Percentiles rank a stretch among this genome's conserved stretches.
Conservation (phyloP, 2,329 filamentous ascomycete genomes). For the Penicillium capsulatum region DNA sequence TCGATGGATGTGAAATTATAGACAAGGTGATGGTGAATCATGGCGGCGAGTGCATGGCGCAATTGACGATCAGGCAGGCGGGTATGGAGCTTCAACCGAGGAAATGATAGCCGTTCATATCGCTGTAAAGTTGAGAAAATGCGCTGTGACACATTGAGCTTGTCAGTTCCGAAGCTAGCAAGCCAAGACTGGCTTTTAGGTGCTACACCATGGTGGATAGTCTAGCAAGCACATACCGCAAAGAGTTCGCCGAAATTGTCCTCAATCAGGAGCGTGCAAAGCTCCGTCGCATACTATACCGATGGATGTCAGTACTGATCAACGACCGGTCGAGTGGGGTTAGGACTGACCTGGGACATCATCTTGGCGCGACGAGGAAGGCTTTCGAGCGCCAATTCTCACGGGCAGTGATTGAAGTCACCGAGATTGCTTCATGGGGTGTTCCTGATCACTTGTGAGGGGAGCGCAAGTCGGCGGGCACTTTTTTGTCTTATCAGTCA, state of each 20-base stretch:
- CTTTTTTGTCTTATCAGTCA: constrained; percentile 29
- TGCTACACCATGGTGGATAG: background rate
- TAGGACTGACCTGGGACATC: constrained; percentile 54
- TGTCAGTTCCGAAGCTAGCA: constrained; percentile 5
- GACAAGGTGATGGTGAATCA: constrained; percentile 84
- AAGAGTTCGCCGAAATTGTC: constrained; percentile 89
- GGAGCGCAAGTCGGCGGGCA: constrained; percentile 7
- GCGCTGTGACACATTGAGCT: constrained; percentile 53
- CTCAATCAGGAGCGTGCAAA: constrained; percentile 83
- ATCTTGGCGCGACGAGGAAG: constrained; percentile 63
- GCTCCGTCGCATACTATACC: constrained; percentile 67
- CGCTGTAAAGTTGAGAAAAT: constrained; percentile 76
- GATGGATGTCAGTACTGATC: constrained; percentile 22
- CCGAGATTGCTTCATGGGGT: constrained; percentile 43
- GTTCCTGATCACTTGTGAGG: background rate
- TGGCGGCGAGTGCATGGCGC: constrained; percentile 73
- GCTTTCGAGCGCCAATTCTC: constrained; percentile 64
- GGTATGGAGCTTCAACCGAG: constrained; percentile 66
- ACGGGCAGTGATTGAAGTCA: constrained; percentile 69
- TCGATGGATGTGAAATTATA: constrained; percentile 65
- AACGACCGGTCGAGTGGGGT: constrained; percentile 18
- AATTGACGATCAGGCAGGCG: constrained; percentile 70
- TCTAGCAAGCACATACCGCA: constrained; percentile 60
- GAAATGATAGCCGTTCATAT: constrained; percentile 70
- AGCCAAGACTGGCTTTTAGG: too few relatives aligned